Conservation (phyloP, 2,329 filamentous ascomycete genomes). For the Colletotrichum lupini region DNA sequence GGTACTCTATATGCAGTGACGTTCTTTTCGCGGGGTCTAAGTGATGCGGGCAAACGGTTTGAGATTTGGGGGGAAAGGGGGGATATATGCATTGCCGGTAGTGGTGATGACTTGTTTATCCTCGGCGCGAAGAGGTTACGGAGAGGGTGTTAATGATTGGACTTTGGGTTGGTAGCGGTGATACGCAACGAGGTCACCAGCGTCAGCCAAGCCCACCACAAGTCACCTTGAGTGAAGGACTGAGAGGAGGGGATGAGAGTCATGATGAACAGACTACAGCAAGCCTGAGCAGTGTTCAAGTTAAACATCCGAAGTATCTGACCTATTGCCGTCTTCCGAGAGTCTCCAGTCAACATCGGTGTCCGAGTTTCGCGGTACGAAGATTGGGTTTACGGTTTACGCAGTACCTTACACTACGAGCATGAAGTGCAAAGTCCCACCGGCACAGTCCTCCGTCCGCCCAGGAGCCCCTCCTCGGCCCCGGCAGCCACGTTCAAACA, state of each 20-base stretch:
- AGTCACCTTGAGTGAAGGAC: too few relatives aligned
- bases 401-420: too few relatives aligned
- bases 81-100: not conserved
- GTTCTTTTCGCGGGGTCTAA: not conserved
- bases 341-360: not conserved
- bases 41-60: not conserved
- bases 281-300: not conserved
- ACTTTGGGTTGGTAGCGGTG: not conserved
- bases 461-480: not conserved
- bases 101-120: not conserved
- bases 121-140: not conserved
- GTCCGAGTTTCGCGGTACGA: not conserved
- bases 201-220: slow-evolving; percentile 1
- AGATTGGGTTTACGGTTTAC: not conserved
- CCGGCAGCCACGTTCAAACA: not conserved
- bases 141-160: not conserved
- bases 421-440: not conserved
- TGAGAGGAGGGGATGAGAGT: not conserved
- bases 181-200: not conserved
- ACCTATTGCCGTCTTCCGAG: not conserved
- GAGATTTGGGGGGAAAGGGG: not conserved
- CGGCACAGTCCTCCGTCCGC: not conserved
- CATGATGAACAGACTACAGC: not conserved
- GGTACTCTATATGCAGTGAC: slow-evolving; percentile 16
- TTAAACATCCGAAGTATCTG: not conserved